Evolutionary conservation across 345 rosid genomes (phyloP).

Genomic region (Iberis pinnata): DNA sequence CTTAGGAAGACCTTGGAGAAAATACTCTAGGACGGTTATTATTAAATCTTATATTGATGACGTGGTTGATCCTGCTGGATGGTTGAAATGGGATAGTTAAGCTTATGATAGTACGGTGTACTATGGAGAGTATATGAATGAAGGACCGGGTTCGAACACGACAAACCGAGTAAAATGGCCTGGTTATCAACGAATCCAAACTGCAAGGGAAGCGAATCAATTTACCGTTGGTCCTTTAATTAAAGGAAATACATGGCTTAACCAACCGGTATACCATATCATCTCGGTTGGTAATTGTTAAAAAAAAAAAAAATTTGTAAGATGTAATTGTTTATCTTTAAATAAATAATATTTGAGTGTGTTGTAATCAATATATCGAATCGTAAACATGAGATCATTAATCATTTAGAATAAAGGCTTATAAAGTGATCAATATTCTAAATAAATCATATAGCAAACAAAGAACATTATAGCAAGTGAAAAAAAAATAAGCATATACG

Average conservation of each 20-base stretch:
- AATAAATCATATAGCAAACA: too few relatives aligned
- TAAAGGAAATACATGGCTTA: slow-evolving; percentile 59
- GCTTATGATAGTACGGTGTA: slow-evolving; percentile 48
- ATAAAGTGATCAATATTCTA: too few relatives aligned
- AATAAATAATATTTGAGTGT: too few relatives aligned
- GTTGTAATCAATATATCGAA: too few relatives aligned
- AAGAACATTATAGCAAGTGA: too few relatives aligned
- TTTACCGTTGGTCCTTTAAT: slow-evolving; percentile 52
- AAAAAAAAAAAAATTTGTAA: too few relatives aligned
- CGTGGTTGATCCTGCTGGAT: slow-evolving; percentile 61
- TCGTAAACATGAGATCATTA: too few relatives aligned
- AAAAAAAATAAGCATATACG: too few relatives aligned
- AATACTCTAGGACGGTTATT: slow-evolving; percentile 60
- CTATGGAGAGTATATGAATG: slow-evolving; percentile 71
- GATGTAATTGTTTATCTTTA: too few relatives aligned
- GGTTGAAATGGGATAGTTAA: slow-evolving; percentile 78
- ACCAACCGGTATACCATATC: slow-evolving; percentile 49
- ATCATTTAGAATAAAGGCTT: too few relatives aligned
- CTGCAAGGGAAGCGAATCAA: slow-evolving; percentile 42
- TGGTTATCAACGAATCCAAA: slow-evolving; percentile 52
- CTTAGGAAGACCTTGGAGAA: slow-evolving; percentile 74
- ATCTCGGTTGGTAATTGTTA: too few relatives aligned
- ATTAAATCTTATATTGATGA: slow-evolving; percentile 49
- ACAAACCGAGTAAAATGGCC: slow-evolving; percentile 69
- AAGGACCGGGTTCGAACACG: slow-evolving; percentile 58